Evolutionary conservation across 2,329 filamentous ascomycete genomes (phyloP).

Genomic region (Sporothrix euskadiensis): DNA sequence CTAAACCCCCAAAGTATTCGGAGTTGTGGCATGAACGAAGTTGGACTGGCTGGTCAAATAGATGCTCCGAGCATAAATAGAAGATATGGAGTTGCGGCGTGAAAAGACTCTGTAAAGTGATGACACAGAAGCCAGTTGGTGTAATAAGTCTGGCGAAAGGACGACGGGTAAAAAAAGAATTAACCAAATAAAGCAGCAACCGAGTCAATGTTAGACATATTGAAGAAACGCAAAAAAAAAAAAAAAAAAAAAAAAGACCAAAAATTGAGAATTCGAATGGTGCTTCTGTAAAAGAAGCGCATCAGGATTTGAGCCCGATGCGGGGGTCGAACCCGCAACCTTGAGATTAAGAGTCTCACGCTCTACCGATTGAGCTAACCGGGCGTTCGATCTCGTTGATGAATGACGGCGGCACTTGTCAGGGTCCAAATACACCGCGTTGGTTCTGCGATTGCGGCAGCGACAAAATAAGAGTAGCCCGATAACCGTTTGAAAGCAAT

Average conservation of each 20-base stretch:
- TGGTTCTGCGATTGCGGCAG: too few species aligned
- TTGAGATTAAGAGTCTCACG: constrained; percentile 65
- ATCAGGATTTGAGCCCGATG: constrained; percentile 50
- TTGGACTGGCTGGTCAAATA: background rate
- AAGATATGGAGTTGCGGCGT: background rate
- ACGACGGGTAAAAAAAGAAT: background rate
- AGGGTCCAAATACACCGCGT: background rate
- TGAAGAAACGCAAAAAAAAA: background rate
- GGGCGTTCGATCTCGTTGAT: constrained; percentile 41
- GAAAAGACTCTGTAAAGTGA: background rate
- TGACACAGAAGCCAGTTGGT: background rate
- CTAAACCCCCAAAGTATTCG: background rate
- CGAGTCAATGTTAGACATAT: too few species aligned
- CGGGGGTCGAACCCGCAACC: constrained; percentile 48
- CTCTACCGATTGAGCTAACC: constrained; percentile 72
- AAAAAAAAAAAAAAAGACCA: background rate
- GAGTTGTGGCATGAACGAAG: background rate
- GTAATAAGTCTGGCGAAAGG: background rate
- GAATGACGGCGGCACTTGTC: background rate
- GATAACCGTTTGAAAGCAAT: background rate
- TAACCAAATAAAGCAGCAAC: background rate
- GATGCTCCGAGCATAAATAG: background rate
- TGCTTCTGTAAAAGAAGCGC: constrained; percentile 31
- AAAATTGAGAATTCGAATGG: background rate
- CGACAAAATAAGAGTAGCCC: background rate